Conservation (phyloP, 441 rosid species). For the Erodium trifolium region DNA sequence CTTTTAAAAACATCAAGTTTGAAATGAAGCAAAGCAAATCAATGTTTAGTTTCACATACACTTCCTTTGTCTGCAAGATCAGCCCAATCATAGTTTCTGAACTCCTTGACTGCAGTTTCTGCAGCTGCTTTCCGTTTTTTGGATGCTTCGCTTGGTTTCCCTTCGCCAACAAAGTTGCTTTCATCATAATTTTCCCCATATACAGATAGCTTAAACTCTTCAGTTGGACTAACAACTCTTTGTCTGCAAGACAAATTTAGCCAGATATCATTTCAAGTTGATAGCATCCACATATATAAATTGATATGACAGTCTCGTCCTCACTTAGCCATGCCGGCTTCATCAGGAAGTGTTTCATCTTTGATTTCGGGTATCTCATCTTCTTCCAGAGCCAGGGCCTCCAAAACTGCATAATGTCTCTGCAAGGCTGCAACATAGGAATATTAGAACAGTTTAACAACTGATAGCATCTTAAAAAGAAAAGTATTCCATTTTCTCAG, state of each 20-base stretch:
- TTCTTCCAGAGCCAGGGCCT: slow-evolving; percentile 86
- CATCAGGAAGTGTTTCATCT: slow-evolving; percentile 87
- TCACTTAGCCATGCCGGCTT: slow-evolving; percentile 79
- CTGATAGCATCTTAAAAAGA: not conserved
- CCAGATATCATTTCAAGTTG: not conserved
- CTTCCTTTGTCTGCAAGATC: slow-evolving; percentile 70
- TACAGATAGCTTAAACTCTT: slow-evolving; percentile 63
- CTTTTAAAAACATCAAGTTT: not conserved
- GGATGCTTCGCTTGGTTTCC: slow-evolving; percentile 39
- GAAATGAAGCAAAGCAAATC: slow-evolving; percentile 8
- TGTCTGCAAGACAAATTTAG: slow-evolving; percentile 33
- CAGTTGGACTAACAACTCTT: slow-evolving; percentile 50
- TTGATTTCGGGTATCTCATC: slow-evolving; percentile 55
- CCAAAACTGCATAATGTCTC: slow-evolving; percentile 80
- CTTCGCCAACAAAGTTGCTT: slow-evolving; percentile 30
- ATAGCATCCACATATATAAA: not conserved
- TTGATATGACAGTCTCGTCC: slow-evolving; percentile 3
- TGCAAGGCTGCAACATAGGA: slow-evolving; percentile 62
- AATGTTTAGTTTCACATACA: slow-evolving; percentile 49
- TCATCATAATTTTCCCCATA: slow-evolving; percentile 59
- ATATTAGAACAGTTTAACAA: not conserved
- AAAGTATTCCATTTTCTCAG: not conserved
- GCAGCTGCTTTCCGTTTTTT: slow-evolving; percentile 57
- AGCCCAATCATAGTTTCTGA: slow-evolving; percentile 51
- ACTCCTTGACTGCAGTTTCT: slow-evolving; percentile 39